phyloP scores from a whole-genome alignment of 371 early-diverging fungal genomes.

The Mycotypha africana region DNA sequence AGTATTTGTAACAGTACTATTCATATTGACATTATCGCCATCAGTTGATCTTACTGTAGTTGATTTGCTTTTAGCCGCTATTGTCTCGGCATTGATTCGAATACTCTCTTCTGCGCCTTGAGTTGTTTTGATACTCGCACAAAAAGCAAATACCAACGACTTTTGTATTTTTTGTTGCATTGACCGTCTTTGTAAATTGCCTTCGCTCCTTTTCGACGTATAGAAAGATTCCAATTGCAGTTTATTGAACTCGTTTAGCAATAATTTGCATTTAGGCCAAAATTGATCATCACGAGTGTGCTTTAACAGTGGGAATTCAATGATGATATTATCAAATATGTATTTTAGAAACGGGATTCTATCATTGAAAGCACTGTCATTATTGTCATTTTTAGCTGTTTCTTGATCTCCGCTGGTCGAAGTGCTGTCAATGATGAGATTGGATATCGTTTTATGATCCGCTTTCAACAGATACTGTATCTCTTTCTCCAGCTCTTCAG shows the following conservation, averaged over 20 bases:
- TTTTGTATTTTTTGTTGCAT: slow-evolving; percentile 32
- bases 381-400: too few species aligned
- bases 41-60: too few species aligned
- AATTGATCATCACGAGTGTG: slow-evolving; percentile 24
- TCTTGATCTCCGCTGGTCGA: too few species aligned
- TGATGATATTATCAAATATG: slow-evolving; percentile 28
- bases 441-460: too few species aligned
- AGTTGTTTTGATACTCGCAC: slow-evolving; percentile 33
- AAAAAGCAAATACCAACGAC: slow-evolving; percentile 32
- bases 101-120: slow-evolving; percentile 38
- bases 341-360: slow-evolving; percentile 27
- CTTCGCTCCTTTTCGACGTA: slow-evolving; percentile 17
- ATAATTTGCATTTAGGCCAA: slow-evolving; percentile 33
- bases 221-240: slow-evolving; percentile 17
- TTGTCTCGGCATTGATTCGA: background rate
- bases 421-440: too few species aligned
- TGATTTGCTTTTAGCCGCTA: too few species aligned
- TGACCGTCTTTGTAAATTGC: slow-evolving; percentile 20
- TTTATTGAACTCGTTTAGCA: slow-evolving; percentile 32
- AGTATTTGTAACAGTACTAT: too few species aligned
- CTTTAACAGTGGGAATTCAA: slow-evolving; percentile 37
- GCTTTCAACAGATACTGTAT: slow-evolving; percentile 2
- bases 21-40: too few species aligned
- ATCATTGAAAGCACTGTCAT: too few species aligned
- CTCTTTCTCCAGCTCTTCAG: slow-evolving; percentile 10